Evolutionary conservation across 2,329 filamentous ascomycete genomes (phyloP), one percentile per base, ranked within the genome.

Genomic region (Tolypocladium pustulatum): DNA sequence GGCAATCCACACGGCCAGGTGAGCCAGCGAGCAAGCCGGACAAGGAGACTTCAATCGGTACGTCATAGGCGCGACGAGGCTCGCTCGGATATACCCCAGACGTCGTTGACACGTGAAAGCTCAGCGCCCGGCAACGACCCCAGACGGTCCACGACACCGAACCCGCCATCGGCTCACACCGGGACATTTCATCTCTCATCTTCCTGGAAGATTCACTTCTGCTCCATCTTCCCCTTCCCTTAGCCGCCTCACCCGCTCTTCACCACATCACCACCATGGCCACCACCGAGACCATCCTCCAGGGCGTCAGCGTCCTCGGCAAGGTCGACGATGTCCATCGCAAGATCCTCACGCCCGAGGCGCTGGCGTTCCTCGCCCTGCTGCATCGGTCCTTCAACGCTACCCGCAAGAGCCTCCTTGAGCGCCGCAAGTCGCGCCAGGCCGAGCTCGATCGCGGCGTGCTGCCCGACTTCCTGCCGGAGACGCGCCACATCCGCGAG

Each of bases 401-500:
- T 63, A 93, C 88, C 58, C 90, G 94, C 76, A 96, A 96, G 81
- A 80, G 82, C 55, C 85, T 99, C 51, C 85, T 99, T 58, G 88
- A 97, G 77, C 87, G 91, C 69, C 90, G 94, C 68, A 83, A 88
- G 67, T 78, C 87, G 65, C 89, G 93, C 70, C 94, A 97, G 79
- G 88, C 89, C 66, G 92, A 97, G 82, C 86, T 97, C 63, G 93
- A 97, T 79, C 88, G 88, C 72, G 94, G 94, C 65, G 76, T 85
- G 58, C 81, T 97, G 52, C 91, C 91, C 62, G 92, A 97, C 76
- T 97, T 99, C 80, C 84, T 97, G 57, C 90, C 92, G 60, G 91
- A 97, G 83, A 97, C 94, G 61, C 92, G 85, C 78, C 88, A 94
- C 78, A 92, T 99, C 73, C 91, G 94, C 68, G 92, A 97, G 68